Percentiles rank a stretch among this genome's conserved stretches.
These are phyloP conservation scores for Trichaptum fuscoviolaceum DNA, from an alignment of 768 basidiomycete species.

Conservation along the genomic window DNA sequence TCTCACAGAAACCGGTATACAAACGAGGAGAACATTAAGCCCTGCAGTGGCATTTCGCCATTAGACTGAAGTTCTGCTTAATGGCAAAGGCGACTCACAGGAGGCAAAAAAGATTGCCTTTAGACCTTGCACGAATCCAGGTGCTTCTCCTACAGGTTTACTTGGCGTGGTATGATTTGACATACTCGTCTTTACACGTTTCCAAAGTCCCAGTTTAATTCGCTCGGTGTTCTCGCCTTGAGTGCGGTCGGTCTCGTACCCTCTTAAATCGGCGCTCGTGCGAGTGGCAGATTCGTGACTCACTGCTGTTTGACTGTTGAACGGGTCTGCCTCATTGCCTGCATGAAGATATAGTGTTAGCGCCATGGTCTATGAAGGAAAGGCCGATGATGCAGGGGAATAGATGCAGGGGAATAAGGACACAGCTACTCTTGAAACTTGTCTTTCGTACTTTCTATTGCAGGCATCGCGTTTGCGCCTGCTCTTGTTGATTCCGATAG, in stretches of 20 bases:
- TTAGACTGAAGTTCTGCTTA: background rate
- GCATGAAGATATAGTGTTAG: too few species aligned
- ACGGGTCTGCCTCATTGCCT: background rate
- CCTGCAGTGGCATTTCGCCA: constrained; percentile 31
- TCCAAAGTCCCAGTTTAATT: background rate
- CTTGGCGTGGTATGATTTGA: constrained; percentile 6
- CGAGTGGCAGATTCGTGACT: background rate
- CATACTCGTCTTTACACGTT: background rate
- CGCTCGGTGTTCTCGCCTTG: background rate
- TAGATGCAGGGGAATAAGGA: background rate
- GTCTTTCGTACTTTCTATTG: background rate
- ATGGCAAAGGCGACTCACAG: constrained; percentile 36
- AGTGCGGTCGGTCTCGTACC: background rate
- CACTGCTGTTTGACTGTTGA: background rate
- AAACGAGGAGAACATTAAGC: constrained; percentile 66
- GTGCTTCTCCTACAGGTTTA: constrained; percentile 37
- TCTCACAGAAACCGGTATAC: constrained; percentile 65
- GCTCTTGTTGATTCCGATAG: too few species aligned
- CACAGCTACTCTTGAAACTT: background rate
- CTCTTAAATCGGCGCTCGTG: background rate
- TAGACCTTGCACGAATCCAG: constrained; percentile 41
- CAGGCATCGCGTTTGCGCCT: background rate
- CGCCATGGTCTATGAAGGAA: too few species aligned
- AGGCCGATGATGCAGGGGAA: background rate
- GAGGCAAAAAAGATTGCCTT: constrained; percentile 50